Evolutionary conservation across 2,329 filamentous ascomycete genomes (phyloP).

Genomic region (Botrytis galanthina): DNA sequence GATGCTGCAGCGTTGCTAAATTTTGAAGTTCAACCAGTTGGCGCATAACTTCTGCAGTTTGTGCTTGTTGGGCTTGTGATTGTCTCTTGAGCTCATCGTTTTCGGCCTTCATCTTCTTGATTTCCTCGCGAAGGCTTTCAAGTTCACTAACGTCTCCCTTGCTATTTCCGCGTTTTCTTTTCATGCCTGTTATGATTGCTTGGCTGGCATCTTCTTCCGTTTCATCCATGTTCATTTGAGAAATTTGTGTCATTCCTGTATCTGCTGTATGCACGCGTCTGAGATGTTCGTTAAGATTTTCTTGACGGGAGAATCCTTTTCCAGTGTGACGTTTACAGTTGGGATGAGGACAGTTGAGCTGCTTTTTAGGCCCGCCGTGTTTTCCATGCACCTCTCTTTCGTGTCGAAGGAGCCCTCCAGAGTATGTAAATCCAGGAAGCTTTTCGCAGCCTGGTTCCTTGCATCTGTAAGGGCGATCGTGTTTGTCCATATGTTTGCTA

Average conservation of each 20-base stretch:
- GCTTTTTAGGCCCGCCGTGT: constrained; percentile 76
- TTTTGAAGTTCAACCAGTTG: constrained; percentile 21
- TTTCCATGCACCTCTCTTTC: constrained; percentile 82
- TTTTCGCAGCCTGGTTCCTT: constrained; percentile 81
- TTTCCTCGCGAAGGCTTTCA: constrained; percentile 54
- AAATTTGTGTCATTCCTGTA: constrained; percentile 40
- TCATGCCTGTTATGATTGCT: constrained; percentile 45
- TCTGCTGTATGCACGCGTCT: constrained; percentile 77
- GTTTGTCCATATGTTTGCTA: constrained; percentile 98
- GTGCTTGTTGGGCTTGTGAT: constrained; percentile 15
- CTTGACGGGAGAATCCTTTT: constrained; percentile 86
- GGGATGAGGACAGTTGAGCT: constrained; percentile 77
- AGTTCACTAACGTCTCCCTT: constrained; percentile 33
- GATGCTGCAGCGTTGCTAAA: constrained; percentile 16
- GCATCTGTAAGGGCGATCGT: constrained; percentile 91
- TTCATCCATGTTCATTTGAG: constrained; percentile 42
- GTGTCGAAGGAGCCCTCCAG: constrained; percentile 82
- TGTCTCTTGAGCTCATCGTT: constrained; percentile 50
- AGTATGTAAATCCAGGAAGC: constrained; percentile 91
- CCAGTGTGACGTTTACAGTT: constrained; percentile 89
- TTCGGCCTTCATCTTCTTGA: constrained; percentile 65
- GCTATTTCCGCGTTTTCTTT: constrained; percentile 47
- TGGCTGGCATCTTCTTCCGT: constrained; percentile 42
- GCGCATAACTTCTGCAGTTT: constrained; percentile 21
- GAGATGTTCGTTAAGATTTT: constrained; percentile 92